A percentile compares a stretch with the other conserved stretches of the same genome.
Conservation (phyloP, 2,329 filamentous ascomycete genomes). For the Neospermospora avenae region DNA sequence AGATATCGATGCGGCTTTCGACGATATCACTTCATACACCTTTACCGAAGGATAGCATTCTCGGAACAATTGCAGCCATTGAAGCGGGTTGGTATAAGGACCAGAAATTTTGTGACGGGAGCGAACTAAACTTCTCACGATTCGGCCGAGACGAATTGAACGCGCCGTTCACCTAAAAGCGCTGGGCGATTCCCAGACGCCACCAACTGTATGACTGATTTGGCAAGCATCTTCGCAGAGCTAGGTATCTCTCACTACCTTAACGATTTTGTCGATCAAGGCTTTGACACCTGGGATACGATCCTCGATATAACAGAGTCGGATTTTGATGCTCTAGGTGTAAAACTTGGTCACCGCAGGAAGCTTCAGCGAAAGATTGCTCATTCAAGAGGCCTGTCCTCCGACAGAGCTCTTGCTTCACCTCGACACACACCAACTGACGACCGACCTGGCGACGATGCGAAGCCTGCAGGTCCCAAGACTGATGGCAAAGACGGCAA, state of each 20-base stretch:
- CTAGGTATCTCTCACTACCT: slow-evolving; percentile 78
- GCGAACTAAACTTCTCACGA: background rate
- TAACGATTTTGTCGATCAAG: slow-evolving; percentile 68
- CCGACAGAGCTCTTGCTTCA: slow-evolving; percentile 36
- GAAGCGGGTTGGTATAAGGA: background rate
- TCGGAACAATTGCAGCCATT: background rate
- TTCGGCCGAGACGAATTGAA: background rate
- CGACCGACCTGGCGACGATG: slow-evolving; percentile 54
- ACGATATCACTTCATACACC: slow-evolving; percentile 4
- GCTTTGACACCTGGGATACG: slow-evolving; percentile 82
- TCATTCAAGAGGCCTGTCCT: slow-evolving; percentile 60
- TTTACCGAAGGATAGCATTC: slow-evolving; percentile 5
- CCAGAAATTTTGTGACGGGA: background rate
- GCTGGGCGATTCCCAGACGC: slow-evolving; percentile 36
- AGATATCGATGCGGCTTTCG: slow-evolving; percentile 16
- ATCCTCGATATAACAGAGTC: slow-evolving; percentile 82
- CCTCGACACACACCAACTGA: slow-evolving; percentile 48
- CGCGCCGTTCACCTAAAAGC: slow-evolving; percentile 1
- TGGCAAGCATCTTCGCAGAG: slow-evolving; percentile 66
- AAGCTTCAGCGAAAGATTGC: slow-evolving; percentile 83
- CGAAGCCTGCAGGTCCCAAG: slow-evolving; percentile 44
- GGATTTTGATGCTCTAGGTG: slow-evolving; percentile 70
- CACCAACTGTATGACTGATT: slow-evolving; percentile 44
- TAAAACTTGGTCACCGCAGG: slow-evolving; percentile 79
- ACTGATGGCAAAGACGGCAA: slow-evolving; percentile 44